Evolutionary conservation across 768 basidiomycete species (phyloP).

Genomic region (Lentinula sp.): DNA sequence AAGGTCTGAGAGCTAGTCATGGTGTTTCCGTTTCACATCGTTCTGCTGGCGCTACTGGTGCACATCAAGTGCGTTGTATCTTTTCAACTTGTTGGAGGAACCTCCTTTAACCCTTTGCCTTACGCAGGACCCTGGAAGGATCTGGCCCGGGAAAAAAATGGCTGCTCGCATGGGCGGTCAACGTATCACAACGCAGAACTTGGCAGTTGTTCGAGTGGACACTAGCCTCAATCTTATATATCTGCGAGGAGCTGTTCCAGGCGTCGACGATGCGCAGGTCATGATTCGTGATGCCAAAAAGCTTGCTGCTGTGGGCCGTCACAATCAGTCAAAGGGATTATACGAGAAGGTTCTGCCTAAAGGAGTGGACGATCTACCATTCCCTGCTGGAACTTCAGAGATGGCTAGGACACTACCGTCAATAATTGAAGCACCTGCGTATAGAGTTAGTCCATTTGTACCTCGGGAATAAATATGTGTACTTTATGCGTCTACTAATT

Average conservation of each 20-base stretch:
- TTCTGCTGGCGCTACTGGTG: conserved; percentile 88
- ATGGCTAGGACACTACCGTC: conserved; percentile 62
- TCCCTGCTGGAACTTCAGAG: conserved; percentile 84
- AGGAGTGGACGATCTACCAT: conserved; percentile 80
- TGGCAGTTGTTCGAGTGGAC: conserved; percentile 86
- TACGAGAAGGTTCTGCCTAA: conserved; percentile 77
- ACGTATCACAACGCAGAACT: conserved; percentile 80
- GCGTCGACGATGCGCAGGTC: conserved; percentile 83
- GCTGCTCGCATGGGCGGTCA: conserved; percentile 87
- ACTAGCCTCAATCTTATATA: conserved; percentile 81
- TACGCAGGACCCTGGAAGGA: conserved; percentile 84
- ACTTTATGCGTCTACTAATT: too few relatives aligned
- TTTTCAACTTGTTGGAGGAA: not conserved
- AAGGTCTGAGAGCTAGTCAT: conserved; percentile 88
- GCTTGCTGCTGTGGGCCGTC: conserved; percentile 51
- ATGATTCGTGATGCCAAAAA: conserved; percentile 84
- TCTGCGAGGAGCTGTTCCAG: conserved; percentile 88
- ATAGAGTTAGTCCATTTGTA: conserved; percentile 73
- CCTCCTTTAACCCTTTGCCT: not conserved
- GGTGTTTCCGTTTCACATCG: conserved; percentile 96
- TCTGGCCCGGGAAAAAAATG: conserved; percentile 99
- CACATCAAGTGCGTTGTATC: conserved; percentile 69
- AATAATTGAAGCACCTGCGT: conserved; percentile 66
- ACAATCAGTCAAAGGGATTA: conserved; percentile 64
- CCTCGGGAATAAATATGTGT: conserved; percentile 49